Base-by-base conservation (phyloP, 2,329 filamentous ascomycete genomes). In the Microdochium paspali region DNA sequence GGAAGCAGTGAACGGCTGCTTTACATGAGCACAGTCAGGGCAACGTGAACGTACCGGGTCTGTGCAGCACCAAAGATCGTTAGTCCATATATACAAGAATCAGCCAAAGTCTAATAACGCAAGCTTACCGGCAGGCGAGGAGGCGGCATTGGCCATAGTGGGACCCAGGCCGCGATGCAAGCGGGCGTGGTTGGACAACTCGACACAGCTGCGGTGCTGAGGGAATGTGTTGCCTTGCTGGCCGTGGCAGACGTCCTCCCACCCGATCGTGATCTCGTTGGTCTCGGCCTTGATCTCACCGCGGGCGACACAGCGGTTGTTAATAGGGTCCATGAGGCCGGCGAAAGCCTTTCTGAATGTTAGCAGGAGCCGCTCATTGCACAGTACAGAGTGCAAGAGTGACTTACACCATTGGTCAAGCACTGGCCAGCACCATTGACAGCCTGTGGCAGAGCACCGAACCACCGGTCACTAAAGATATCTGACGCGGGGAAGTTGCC, bases 371-470 rank as follows among this genome's bases (percentile, higher is more conserved):
- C 15, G 10, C n/a, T 18, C 31, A 9, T 6, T 12, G 31, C 6
- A 9, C 20, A 44, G 6, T 21, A 15, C 12, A 25, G 42, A 21
- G n/a, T n/a, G n/a, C n/a, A n/a, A n/a, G n/a, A n/a, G n/a, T n/a
- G n/a, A 44, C 56, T 51, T 49, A 56, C 56, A 40, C 35, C 35
- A 21, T 40, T 40, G 12, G 10, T 20, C 6, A 40, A 20, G 18
- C 35, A 47, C 25, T 47, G 25, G 24, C 46, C 40, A 6, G 10
- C 20, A 35, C 46, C 46, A 30, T 47, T 47, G 25, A 23, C 24
- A 9, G 43, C 21, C 13, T 44, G 24, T 13, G 58, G 54, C 25
- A 63, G 53, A 49, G 21, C 20, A 2, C 18, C 21, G 25, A 20
- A n/a, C 32, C 35, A 47, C 39, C 35, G 15, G 18, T 15, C 35